phyloP scores from a whole-genome alignment of 140 eudicot genomes.

The Artemisia princeps region DNA sequence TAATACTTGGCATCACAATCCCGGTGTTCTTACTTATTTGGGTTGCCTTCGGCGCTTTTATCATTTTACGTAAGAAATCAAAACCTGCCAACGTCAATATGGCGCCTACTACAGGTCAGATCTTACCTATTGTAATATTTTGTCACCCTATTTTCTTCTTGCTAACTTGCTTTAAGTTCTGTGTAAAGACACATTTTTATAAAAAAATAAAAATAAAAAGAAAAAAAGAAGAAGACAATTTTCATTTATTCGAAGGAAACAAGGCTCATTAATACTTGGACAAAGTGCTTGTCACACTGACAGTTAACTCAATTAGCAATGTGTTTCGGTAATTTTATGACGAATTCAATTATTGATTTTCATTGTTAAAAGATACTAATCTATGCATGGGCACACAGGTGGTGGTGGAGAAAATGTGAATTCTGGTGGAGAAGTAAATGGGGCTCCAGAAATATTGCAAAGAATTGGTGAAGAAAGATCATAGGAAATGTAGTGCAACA shows the following conservation, averaged over 20 bases:
- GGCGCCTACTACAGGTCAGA: constrained; percentile 30
- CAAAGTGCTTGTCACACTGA: no score
- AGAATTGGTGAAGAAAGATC: constrained; percentile 5
- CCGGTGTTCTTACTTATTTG: constrained; percentile 38
- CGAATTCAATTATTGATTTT: no score
- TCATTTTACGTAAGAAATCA: constrained; percentile 30
- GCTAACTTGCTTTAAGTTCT: not conserved
- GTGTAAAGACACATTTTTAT: no score
- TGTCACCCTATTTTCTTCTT: not conserved
- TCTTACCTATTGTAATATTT: not conserved
- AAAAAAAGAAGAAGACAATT: not conserved
- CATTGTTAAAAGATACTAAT: no score
- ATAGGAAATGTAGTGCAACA: constrained; percentile 14
- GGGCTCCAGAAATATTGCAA: not conserved
- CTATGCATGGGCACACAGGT: not conserved
- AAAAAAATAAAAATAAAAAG: no score
- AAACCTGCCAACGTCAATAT: constrained; percentile 11
- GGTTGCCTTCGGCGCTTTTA: constrained; percentile 23
- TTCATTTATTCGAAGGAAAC: not conserved
- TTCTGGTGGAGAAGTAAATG: constrained; percentile 20
- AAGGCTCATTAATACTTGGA: no score
- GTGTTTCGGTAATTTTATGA: no score
- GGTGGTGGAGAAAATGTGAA: constrained; percentile 11
- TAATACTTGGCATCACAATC: constrained; percentile 43
- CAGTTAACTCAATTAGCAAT: no score